These are phyloP conservation scores for Chalciporus chontae DNA, from an alignment of 768 basidiomycete genomes.

Conservation along the genomic window DNA sequence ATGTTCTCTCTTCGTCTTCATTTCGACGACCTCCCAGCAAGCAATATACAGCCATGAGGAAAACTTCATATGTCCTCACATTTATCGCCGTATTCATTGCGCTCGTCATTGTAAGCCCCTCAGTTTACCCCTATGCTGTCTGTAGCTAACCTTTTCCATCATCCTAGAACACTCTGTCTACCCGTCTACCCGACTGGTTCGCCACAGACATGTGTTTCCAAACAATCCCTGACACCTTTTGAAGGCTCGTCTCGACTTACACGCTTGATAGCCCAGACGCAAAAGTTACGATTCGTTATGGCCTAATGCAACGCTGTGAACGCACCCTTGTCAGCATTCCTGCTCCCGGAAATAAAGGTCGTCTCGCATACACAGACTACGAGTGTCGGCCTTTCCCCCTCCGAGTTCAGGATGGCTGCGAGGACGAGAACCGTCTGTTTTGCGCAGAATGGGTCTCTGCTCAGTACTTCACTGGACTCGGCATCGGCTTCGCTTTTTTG, in stretches of 20 bases:
- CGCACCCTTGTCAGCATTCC: constrained; percentile 47
- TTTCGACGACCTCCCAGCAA: not conserved
- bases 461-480: constrained; percentile 60
- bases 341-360: constrained; percentile 38
- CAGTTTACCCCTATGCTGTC: not conserved
- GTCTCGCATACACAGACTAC: constrained; percentile 50
- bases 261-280: constrained; percentile 42
- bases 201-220: constrained; percentile 24
- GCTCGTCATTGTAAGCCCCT: constrained; percentile 47
- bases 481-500: constrained; percentile 58
- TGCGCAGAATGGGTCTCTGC: constrained; percentile 73
- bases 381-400: constrained; percentile 66
- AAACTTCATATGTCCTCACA: constrained; percentile 63
- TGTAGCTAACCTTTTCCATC: not conserved
- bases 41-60: constrained; percentile 46
- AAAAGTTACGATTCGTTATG: constrained; percentile 52
- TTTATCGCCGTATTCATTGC: constrained; percentile 53
- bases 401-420: constrained; percentile 44
- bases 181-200: constrained; percentile 63
- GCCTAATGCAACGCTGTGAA: constrained; percentile 57
- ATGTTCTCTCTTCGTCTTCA: not conserved
- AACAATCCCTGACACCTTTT: constrained; percentile 26
- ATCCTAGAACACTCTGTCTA: constrained; percentile 54
- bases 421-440: constrained; percentile 51
- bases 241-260: constrained; percentile 39